A percentile compares a stretch with the other conserved stretches of the same genome.
phyloP scores from a whole-genome alignment of 352 stramenopile genomes.

The Halophytophthora batemanensis region DNA sequence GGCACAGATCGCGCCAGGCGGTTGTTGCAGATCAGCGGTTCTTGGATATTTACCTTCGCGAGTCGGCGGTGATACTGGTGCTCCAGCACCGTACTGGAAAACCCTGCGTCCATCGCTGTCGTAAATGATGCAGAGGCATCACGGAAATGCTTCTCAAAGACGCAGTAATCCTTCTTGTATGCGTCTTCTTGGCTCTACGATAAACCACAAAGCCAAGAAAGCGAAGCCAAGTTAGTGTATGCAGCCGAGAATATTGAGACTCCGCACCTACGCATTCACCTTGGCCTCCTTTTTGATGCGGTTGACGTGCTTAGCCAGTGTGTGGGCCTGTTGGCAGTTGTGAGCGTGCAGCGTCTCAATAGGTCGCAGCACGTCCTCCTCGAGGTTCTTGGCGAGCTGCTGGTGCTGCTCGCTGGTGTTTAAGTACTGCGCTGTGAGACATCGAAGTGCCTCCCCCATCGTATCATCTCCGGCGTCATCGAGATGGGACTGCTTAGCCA shows the following conservation, averaged over 20 bases:
- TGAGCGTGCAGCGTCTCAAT: conserved; percentile 58
- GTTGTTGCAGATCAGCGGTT: conserved; percentile 12
- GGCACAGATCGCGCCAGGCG: neutral
- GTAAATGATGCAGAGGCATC: conserved; percentile 62
- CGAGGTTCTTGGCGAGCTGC: conserved; percentile 60
- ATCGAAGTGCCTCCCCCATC: conserved; percentile 53
- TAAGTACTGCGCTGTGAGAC: conserved; percentile 68
- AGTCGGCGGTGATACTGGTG: conserved; percentile 58
- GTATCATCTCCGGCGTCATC: conserved; percentile 55
- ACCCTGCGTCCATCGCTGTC: conserved; percentile 66
- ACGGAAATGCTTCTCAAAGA: conserved; percentile 72
- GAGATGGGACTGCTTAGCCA: conserved; percentile 55
- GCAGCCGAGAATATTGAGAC: neutral
- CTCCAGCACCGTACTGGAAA: conserved; percentile 70
- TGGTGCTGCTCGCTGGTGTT: conserved; percentile 84
- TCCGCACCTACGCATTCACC: conserved; percentile 10
- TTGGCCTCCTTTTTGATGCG: conserved; percentile 80
- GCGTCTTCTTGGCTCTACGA: conserved; percentile 50
- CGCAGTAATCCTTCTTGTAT: conserved; percentile 68
- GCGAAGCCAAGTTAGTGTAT: neutral
- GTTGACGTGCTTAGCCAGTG: conserved; percentile 48
- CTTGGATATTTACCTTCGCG: conserved; percentile 29
- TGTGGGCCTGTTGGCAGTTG: conserved; percentile 55
- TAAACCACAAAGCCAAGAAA: conserved; percentile 4
- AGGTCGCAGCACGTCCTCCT: conserved; percentile 73